Conservation (phyloP, 768 basidiomycete genomes). For the Termitomyces sp. region DNA sequence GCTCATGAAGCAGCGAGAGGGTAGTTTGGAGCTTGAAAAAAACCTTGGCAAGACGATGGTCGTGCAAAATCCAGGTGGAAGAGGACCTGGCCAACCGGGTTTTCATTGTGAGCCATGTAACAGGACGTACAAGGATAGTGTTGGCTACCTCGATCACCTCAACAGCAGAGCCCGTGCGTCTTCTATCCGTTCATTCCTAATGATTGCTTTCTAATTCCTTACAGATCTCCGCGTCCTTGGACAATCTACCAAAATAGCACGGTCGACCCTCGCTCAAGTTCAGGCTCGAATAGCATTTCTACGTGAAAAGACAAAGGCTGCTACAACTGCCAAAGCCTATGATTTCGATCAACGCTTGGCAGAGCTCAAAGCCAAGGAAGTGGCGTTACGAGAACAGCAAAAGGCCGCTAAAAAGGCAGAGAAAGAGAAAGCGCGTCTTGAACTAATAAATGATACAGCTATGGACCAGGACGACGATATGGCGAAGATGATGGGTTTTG, state of each 20-base stretch:
- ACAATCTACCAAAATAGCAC: slow-evolving; percentile 88
- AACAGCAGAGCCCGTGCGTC: slow-evolving; percentile 87
- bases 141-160: slow-evolving; percentile 93
- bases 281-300: slow-evolving; percentile 84
- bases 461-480: slow-evolving; percentile 57
- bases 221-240: slow-evolving; percentile 89
- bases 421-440: slow-evolving; percentile 65
- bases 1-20: slow-evolving; percentile 85
- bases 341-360: slow-evolving; percentile 90
- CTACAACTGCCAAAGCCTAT: slow-evolving; percentile 80
- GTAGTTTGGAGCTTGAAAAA: slow-evolving; percentile 85
- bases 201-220: neutral
- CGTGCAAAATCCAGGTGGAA: slow-evolving; percentile 75
- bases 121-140: slow-evolving; percentile 88
- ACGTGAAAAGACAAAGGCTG: slow-evolving; percentile 82
- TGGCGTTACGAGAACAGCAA: slow-evolving; percentile 59
- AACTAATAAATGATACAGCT: slow-evolving; percentile 48
- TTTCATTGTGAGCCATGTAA: slow-evolving; percentile 93
- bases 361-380: slow-evolving; percentile 74
- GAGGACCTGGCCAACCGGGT: slow-evolving; percentile 87
- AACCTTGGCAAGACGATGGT: slow-evolving; percentile 95
- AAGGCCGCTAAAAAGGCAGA: slow-evolving; percentile 77
- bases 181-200: neutral
- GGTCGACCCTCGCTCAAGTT: slow-evolving; percentile 91
- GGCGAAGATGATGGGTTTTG: slow-evolving; percentile 86